Evolutionary conservation across 2,329 filamentous ascomycete species (phyloP).

Genomic region (Claviceps pazoutovae): DNA sequence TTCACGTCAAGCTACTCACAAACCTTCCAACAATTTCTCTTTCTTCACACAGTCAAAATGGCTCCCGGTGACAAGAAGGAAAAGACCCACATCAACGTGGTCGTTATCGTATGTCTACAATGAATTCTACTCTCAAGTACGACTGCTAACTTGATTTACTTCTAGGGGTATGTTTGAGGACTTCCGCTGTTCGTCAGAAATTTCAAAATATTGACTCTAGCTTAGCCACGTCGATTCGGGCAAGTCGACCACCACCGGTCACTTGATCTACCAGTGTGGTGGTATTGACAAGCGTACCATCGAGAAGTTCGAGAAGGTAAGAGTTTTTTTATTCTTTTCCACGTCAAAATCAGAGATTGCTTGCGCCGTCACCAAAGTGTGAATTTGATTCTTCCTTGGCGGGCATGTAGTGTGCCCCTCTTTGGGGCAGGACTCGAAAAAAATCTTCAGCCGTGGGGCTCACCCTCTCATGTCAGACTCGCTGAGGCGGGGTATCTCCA

Average conservation of each 20-base stretch:
- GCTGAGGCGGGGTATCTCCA: no score
- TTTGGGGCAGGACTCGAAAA: no score
- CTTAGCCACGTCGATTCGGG: constrained; percentile 90
- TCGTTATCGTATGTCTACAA: constrained; percentile 59
- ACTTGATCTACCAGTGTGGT: constrained; percentile 99
- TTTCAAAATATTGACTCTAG: constrained; percentile 13
- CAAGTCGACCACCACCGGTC: constrained; percentile 89
- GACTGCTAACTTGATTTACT: constrained; percentile 8
- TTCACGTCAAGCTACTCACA: constrained; percentile 5
- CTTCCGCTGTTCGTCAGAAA: constrained; percentile 16
- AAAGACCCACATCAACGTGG: constrained; percentile 93
- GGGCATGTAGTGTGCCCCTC: no score
- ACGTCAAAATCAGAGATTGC: neutral
- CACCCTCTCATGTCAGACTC: no score
- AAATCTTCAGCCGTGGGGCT: no score
- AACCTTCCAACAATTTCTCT: constrained; percentile 1
- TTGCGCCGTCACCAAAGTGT: neutral
- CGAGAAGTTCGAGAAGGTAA: constrained; percentile 99
- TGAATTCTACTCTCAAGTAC: neutral
- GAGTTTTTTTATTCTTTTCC: constrained; percentile 17
- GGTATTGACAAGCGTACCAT: constrained; percentile 99
- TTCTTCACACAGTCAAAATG: constrained; percentile 4
- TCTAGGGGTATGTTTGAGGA: constrained; percentile 15
- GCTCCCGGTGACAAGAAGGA: constrained; percentile 58
- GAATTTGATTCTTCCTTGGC: no score